Conservation (phyloP, 164 flowering plant species). For the Dillenia turbinata region DNA sequence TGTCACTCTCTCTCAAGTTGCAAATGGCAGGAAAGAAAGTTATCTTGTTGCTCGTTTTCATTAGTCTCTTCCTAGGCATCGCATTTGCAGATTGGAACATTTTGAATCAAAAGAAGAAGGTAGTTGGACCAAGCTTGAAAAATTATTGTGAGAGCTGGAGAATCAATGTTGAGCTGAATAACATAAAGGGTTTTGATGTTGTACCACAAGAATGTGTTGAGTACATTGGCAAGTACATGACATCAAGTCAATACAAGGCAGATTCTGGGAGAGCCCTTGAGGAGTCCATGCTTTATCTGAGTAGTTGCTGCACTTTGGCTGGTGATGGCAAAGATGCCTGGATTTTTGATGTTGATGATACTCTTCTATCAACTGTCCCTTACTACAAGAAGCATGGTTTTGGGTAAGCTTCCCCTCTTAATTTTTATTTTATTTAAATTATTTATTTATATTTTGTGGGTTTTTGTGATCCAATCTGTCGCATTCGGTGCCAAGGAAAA, state of each 20-base stretch:
- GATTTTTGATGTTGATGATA: slow-evolving; percentile 74
- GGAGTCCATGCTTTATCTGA: slow-evolving; percentile 39
- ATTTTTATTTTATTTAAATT: background rate
- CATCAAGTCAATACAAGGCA: slow-evolving; percentile 56
- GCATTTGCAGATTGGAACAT: slow-evolving; percentile 58
- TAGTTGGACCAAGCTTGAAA: slow-evolving; percentile 35
- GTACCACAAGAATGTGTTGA: slow-evolving; percentile 69
- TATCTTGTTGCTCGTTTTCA: slow-evolving; percentile 17
- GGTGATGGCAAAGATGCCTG: slow-evolving; percentile 68
- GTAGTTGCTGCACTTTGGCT: slow-evolving; percentile 24
- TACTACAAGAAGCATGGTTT: slow-evolving; percentile 55
- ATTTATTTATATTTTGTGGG: background rate
- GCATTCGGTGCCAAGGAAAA: too few relatives aligned
- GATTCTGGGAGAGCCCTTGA: slow-evolving; percentile 53
- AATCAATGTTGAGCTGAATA: slow-evolving; percentile 75
- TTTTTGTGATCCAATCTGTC: too few relatives aligned
- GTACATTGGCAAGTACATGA: slow-evolving; percentile 64
- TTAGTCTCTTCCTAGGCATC: slow-evolving; percentile 15
- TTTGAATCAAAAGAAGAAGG: slow-evolving; percentile 23
- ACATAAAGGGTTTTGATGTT: slow-evolving; percentile 49
- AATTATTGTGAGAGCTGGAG: slow-evolving; percentile 84
- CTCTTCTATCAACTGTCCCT: slow-evolving; percentile 62
- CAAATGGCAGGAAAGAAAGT: slow-evolving; percentile 23
- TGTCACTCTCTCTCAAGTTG: background rate
- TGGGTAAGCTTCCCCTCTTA: slow-evolving; percentile 33